phyloP scores from a whole-genome alignment of 106 monocot genomes.

The Ottelia alismoides region DNA sequence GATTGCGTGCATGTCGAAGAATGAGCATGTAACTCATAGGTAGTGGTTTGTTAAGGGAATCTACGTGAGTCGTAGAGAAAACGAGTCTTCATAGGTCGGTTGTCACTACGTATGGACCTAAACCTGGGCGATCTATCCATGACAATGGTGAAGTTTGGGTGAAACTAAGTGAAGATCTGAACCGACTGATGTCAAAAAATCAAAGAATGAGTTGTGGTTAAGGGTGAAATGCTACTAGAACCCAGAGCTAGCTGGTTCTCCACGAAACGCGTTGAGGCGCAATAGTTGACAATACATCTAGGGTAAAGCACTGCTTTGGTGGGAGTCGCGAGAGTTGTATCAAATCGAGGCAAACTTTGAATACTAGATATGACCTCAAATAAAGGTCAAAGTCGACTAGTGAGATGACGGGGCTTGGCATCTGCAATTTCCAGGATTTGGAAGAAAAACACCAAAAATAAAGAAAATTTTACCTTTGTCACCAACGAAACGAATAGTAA shows the following conservation, averaged over 20 bases:
- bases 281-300: constrained; percentile 1
- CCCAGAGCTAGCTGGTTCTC: constrained; percentile 9
- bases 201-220: constrained; percentile 9
- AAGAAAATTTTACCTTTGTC: no score
- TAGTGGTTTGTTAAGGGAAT: constrained; percentile 1
- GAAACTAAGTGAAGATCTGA: constrained; percentile 16
- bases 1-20: constrained; percentile 5
- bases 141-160: constrained; percentile 20
- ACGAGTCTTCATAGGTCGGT: constrained; percentile 5
- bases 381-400: constrained; percentile 7
- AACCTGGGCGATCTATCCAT: constrained; percentile 19
- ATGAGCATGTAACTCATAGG: constrained; percentile 8
- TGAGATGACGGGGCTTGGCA: constrained; percentile 12
- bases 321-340: constrained; percentile 1
- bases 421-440: no score
- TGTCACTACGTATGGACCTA: constrained; percentile 16
- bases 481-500: no score
- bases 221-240: constrained; percentile 14
- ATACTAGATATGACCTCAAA: constrained; percentile 13
- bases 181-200: constrained; percentile 6
- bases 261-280: constrained; percentile 2
- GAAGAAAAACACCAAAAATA: no score
- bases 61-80: neutral
- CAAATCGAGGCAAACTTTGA: constrained; percentile 12
- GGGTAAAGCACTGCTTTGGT: neutral